Percentiles rank a stretch among this genome's conserved stretches.
Evolutionary conservation across 2,329 filamentous ascomycete genomes (phyloP).

Genomic region (Epichloe sp.): DNA sequence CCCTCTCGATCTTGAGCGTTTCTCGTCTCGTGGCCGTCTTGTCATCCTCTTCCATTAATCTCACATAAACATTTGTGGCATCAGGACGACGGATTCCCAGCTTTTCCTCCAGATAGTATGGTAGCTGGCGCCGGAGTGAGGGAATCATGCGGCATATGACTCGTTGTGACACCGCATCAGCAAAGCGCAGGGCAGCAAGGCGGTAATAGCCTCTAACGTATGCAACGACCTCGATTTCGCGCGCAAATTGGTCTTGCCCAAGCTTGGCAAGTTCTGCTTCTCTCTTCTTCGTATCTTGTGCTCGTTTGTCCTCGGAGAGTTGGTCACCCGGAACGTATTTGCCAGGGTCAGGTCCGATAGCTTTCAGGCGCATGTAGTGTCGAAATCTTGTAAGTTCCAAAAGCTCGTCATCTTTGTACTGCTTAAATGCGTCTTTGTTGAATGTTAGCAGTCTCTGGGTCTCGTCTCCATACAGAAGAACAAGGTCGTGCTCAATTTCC

Average conservation of each 20-base stretch:
- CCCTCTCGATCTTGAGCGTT: slow-evolving; percentile 27
- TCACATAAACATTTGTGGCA: slow-evolving; percentile 20
- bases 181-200: slow-evolving; percentile 50
- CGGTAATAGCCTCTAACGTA: slow-evolving; percentile 58
- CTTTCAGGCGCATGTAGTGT: slow-evolving; percentile 34
- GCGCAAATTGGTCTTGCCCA: slow-evolving; percentile 41
- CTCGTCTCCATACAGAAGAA: slow-evolving; percentile 39
- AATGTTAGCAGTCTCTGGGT: slow-evolving; percentile 43
- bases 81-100: slow-evolving; percentile 26
- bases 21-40: slow-evolving; percentile 27
- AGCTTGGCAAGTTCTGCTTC: slow-evolving; percentile 33
- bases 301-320: slow-evolving; percentile 34
- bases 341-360: slow-evolving; percentile 16
- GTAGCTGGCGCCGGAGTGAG: slow-evolving; percentile 25
- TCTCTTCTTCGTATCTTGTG: slow-evolving; percentile 29
- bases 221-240: slow-evolving; percentile 48
- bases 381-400: slow-evolving; percentile 33
- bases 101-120: slow-evolving; percentile 28
- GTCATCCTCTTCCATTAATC: slow-evolving; percentile 36
- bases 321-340: slow-evolving; percentile 6
- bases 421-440: slow-evolving; percentile 33
- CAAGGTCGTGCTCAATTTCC: slow-evolving; percentile 24
- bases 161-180: slow-evolving; percentile 39
- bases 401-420: slow-evolving; percentile 33
- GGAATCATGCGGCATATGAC: slow-evolving; percentile 37